Evolutionary conservation across 441 rosid genomes (phyloP).

Genomic region (Pelargonium cotyledonis): DNA sequence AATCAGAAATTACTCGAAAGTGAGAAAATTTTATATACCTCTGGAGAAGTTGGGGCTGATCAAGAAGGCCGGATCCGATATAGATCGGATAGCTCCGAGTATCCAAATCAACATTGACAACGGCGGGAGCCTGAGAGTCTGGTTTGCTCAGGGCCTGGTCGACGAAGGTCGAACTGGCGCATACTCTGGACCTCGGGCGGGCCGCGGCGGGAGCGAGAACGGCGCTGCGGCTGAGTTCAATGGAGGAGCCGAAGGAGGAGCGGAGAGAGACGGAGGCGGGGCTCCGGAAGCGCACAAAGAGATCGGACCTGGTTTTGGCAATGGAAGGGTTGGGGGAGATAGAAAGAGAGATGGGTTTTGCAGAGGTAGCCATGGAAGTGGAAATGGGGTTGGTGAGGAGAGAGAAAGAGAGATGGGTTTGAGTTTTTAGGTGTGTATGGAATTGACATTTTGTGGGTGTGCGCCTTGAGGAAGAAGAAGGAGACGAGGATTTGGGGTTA

Average conservation of each 20-base stretch:
- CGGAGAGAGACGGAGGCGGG: constrained; percentile 31
- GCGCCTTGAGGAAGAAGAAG: no score
- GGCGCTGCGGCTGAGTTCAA: constrained; percentile 22
- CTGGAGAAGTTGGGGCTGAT: constrained; percentile 77
- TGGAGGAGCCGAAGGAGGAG: constrained; percentile 16
- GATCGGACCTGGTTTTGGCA: constrained; percentile 18
- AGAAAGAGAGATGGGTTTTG: constrained; percentile 42
- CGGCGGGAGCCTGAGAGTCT: constrained; percentile 41
- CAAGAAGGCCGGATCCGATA: constrained; percentile 78
- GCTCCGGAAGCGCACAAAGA: constrained; percentile 22
- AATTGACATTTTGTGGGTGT: no score
- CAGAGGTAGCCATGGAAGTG: constrained; percentile 49
- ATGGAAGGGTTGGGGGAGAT: constrained; percentile 30
- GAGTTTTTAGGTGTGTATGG: no score
- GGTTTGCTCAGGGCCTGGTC: constrained; percentile 40
- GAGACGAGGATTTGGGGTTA: no score
- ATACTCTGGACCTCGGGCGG: constrained; percentile 24
- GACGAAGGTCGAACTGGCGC: constrained; percentile 53
- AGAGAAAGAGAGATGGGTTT: background rate
- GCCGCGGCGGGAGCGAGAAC: constrained; percentile 19
- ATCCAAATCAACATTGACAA: constrained; percentile 87
- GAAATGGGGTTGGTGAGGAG: constrained; percentile 13
- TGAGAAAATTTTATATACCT: constrained; percentile 30
- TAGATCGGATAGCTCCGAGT: constrained; percentile 87
- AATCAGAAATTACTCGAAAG: background rate